Evolutionary conservation across 2,329 filamentous ascomycete genomes (phyloP).

Genomic region (Didymella lethalis): DNA sequence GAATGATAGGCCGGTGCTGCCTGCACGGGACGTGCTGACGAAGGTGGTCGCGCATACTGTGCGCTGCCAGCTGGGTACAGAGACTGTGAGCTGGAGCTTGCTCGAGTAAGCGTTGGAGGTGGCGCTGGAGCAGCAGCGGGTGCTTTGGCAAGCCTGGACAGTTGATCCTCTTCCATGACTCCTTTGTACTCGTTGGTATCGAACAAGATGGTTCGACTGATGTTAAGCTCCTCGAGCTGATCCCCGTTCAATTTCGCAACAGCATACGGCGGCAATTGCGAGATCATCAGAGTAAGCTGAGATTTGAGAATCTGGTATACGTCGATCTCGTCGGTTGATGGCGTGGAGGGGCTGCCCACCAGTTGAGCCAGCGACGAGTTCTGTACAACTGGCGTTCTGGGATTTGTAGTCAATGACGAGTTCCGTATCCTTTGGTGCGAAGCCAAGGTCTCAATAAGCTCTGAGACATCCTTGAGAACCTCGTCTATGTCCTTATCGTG

Average conservation of each 20-base stretch:
- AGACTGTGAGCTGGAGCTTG: conserved; percentile 37
- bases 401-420: conserved; percentile 69
- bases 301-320: conserved; percentile 77
- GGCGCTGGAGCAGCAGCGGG: conserved; percentile 43
- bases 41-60: conserved; percentile 46
- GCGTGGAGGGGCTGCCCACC: conserved; percentile 68
- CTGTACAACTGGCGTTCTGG: conserved; percentile 71
- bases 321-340: conserved; percentile 65
- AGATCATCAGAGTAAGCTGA: conserved; percentile 76
- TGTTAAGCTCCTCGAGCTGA: conserved; percentile 80
- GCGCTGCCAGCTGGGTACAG: conserved; percentile 38
- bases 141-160: conserved; percentile 54
- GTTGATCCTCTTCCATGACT: conserved; percentile 83
- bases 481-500: conserved; percentile 71
- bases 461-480: conserved; percentile 75
- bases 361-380: conserved; percentile 67
- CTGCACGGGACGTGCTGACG: conserved; percentile 42
- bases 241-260: conserved; percentile 87
- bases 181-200: conserved; percentile 77
- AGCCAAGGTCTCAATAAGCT: conserved; percentile 76
- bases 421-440: conserved; percentile 84
- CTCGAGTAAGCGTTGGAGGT: conserved; percentile 40
- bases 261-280: conserved; percentile 80
- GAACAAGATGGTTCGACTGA: conserved; percentile 79
- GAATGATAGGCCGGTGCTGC: conserved; percentile 44